Evolutionary conservation across 1,284 basidiomycete species (phyloP), one percentile per base, ranked within the genome.

Genomic region (Moesziomyces sp.): DNA sequence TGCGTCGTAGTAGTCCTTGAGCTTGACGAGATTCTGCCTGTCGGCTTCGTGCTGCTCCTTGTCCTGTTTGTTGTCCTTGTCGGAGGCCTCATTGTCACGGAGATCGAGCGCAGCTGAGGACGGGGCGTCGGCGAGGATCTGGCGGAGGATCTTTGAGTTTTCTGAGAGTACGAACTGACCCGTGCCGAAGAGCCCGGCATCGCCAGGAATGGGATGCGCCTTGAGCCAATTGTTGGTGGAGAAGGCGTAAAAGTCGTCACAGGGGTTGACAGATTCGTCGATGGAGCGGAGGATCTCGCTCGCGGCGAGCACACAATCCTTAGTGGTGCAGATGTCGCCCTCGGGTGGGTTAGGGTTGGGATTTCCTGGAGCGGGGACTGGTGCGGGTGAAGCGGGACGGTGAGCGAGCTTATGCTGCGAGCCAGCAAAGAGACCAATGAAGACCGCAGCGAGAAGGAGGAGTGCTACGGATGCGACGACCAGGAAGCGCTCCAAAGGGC

Each of bases 211-310:
- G 23, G 77, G 75, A 47, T 80, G 83, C 4, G 65, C 19, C 6
- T 61, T 70, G 26, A 66, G 76, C 78, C 77, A 84, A 46, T 83
- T 67, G 67, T 80, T 80, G 51, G 76, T 79, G 18, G 93, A 89
- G 85, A 91, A 99, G 70, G 91, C 88, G 84, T 96, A 97, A 84
- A 98, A 98, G 85, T 95, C 91, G 76, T 97, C 92, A 85, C 96
- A 99, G 0, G 96, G 96, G 84, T 98, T 93, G 74, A 92, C 88
- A 4, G 90, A 87, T 14, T 88, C 88, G 84, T 99, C 94, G 49
- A 99, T 86, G 3, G 90, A 90, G 24, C 90, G 89, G 26, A 98
- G 86, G 63, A 99, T 91, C 1, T 90, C 88, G 3, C 93, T 91
- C 5, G 96, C 91, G 14, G 95, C 88, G 47, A 90, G 86, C 54